Conservation (phyloP, 2,329 filamentous ascomycete genomes). For the Fusarium aywerte region DNA sequence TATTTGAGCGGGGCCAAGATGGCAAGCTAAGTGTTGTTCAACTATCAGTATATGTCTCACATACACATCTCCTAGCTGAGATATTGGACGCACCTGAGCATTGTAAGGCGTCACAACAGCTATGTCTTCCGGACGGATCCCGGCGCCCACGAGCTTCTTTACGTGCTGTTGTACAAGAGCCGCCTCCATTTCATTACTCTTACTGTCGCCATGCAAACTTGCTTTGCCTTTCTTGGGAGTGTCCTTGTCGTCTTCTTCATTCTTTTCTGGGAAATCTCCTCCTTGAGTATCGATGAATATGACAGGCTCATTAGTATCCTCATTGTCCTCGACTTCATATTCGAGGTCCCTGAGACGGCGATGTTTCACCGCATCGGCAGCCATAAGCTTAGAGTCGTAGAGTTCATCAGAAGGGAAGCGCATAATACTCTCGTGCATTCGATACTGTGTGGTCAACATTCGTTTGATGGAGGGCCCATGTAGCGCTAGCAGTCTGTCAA, state of each 20-base stretch:
- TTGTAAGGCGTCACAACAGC: constrained; percentile 97
- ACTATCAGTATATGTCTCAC: constrained; percentile 32
- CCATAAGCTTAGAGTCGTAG: constrained; percentile 84
- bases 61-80: constrained; percentile 9
- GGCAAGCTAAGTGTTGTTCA: constrained; percentile 67
- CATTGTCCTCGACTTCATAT: constrained; percentile 80
- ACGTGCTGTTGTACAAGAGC: constrained; percentile 83
- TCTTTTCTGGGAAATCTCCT: constrained; percentile 87
- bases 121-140: constrained; percentile 84
- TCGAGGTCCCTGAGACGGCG: constrained; percentile 81
- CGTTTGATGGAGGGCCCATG: constrained; percentile 88
- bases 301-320: constrained; percentile 87
- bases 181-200: constrained; percentile 93
- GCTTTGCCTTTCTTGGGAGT: constrained; percentile 57
- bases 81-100: constrained; percentile 71
- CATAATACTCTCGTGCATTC: constrained; percentile 98
- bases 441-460: constrained; percentile 97
- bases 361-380: constrained; percentile 79
- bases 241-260: constrained; percentile 74
- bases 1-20: constrained; percentile 84
- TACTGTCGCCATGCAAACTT: constrained; percentile 69
- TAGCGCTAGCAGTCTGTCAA: constrained; percentile 84
- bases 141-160: constrained; percentile 76
- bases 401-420: constrained; percentile 89
- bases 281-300: constrained; percentile 98